phyloP scores from a whole-genome alignment of 805 yeast genomes.

The Cyberlindnera americana region DNA sequence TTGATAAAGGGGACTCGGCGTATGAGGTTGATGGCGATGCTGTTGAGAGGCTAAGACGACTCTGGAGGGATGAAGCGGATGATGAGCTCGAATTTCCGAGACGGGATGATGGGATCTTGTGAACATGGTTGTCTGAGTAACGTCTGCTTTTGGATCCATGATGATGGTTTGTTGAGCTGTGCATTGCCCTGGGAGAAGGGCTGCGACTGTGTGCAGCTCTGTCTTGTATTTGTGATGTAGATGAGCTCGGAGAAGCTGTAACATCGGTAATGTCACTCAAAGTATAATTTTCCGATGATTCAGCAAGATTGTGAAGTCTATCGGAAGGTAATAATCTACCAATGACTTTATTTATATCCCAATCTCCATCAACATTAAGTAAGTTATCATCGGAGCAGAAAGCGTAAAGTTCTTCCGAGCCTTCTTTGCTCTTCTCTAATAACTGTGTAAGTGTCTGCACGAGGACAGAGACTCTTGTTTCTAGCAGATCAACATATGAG shows the following conservation, averaged over 20 bases:
- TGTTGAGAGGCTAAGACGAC: constrained; percentile 12
- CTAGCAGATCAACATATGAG: constrained; percentile 47
- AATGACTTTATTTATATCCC: constrained; percentile 28
- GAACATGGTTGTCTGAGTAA: constrained; percentile 21
- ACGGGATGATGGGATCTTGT: constrained; percentile 14
- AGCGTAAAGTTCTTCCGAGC: constrained; percentile 9
- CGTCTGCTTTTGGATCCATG: constrained; percentile 16
- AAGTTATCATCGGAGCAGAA: constrained; percentile 21
- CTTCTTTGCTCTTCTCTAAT: constrained; percentile 19
- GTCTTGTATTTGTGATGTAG: neutral
- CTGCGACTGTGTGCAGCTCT: constrained; percentile 9
- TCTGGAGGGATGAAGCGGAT: constrained; percentile 18
- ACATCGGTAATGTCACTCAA: constrained; percentile 26
- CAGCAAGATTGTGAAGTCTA: constrained; percentile 25
- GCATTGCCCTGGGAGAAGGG: constrained; percentile 13
- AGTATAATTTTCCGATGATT: constrained; percentile 22
- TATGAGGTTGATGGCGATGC: constrained; percentile 12
- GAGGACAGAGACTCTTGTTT: constrained; percentile 46
- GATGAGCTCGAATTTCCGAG: constrained; percentile 4
- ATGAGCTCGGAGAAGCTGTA: constrained; percentile 5
- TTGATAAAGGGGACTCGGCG: constrained; percentile 14
- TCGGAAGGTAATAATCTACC: constrained; percentile 20
- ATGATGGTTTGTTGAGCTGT: constrained; percentile 4
- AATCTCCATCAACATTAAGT: constrained; percentile 20
- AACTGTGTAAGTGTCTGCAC: constrained; percentile 37